phyloP scores from a whole-genome alignment of 805 yeast genomes.

The Kurtzmaniella cleridarum region DNA sequence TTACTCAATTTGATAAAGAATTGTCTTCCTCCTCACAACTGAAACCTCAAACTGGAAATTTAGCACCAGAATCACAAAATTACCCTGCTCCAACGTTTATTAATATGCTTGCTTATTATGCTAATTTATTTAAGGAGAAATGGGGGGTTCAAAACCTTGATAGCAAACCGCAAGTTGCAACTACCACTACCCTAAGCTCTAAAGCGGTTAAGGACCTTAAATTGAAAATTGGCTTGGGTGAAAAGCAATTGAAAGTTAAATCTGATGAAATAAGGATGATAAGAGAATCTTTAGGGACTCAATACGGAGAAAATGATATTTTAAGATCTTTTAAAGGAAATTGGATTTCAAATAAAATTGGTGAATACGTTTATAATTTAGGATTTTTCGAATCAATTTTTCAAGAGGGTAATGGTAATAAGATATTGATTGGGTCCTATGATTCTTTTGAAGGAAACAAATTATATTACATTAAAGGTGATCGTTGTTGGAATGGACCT shows the following conservation, averaged over 20 bases:
- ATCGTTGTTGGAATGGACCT: conserved; percentile 94
- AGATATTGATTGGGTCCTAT: conserved; percentile 48
- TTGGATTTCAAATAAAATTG: conserved; percentile 47
- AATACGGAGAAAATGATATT: conserved; percentile 61
- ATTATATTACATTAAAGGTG: conserved; percentile 54
- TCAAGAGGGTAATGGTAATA: conserved; percentile 49
- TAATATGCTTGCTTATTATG: conserved; percentile 21
- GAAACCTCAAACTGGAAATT: neutral
- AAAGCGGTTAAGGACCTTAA: neutral
- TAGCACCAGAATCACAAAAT: neutral
- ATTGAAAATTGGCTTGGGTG: conserved; percentile 10
- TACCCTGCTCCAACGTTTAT: conserved; percentile 15
- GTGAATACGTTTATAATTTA: conserved; percentile 66
- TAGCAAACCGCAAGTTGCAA: too few species aligned
- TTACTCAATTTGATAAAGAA: conserved; percentile 4
- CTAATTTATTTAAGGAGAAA: neutral
- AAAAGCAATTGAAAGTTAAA: conserved; percentile 11
- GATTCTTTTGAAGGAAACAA: conserved; percentile 18
- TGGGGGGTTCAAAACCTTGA: neutral
- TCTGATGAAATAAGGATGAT: conserved; percentile 10
- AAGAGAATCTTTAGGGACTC: conserved; percentile 17
- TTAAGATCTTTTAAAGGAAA: conserved; percentile 50
- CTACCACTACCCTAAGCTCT: too few species aligned
- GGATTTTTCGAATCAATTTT: conserved; percentile 52
- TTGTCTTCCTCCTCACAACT: conserved; percentile 1